Evolutionary conservation across 495 filamentous ascomycete genomes (phyloP), one percentile per base, ranked within the genome.

Genomic region (Podospora fimiseda): DNA sequence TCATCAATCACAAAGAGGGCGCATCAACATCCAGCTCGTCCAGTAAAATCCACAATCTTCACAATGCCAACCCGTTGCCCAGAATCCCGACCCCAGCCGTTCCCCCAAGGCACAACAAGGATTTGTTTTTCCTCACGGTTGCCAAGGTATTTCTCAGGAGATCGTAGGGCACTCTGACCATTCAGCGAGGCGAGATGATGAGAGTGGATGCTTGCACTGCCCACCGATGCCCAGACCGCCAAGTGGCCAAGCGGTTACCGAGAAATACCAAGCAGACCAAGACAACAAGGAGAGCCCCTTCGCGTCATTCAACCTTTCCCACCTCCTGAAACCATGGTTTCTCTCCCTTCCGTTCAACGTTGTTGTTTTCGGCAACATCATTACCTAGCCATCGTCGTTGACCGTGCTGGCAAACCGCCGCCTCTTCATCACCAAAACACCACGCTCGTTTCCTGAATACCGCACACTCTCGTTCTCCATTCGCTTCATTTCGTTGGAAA

Each of bases 211-310:
- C 14, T 16, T 61, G 59, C 56, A 61, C 56, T 45, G 59, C 56
- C 59, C 16, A 15, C 42, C 18, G 30, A 45, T 51, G 48, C 47
- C 53, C 53, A 51, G 43, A 46, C 39, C 24, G 58, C 58, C 58
- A 48, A 61, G 56, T 40, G 41, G 58, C 59, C 59, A 61, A 61
- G 59, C 43, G 48, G 23, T 50, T 50, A 48, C 51, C 56, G 57
- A 57, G 56, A 63, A 43, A 51, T 30, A 47, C 43, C n/a, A 43
- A 30, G 44, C 18, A 30, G 27, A 13, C 24, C 27, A 50, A 45
- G 41, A 39, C 48, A 24, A 18, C 42, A 48, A 24, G 45, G 22
- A 19, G 39, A 24, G 51, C 41, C 43, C 46, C 50, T 45, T 54
- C 57, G 49, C 57, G 44, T 55, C 52, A 52, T 48, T 23, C 27